A percentile compares a stretch with the other conserved stretches of the same genome.
Evolutionary conservation across 2,329 filamentous ascomycete species (phyloP).

Genomic region (Cadophora sp.): DNA sequence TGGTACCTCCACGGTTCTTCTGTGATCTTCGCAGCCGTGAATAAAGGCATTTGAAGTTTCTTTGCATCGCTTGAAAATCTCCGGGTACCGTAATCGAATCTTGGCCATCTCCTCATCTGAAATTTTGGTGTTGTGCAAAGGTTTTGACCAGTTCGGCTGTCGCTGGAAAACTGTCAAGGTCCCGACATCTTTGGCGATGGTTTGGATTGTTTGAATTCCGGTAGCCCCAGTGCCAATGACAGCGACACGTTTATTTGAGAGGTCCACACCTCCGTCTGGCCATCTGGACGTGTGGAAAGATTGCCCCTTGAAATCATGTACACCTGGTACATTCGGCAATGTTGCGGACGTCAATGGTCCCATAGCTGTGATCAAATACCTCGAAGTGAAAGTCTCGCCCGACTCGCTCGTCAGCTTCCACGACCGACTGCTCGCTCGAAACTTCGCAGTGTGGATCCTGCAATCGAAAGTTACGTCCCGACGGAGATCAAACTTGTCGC

Average conservation of each 20-base stretch:
- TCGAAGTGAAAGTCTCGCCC: slow-evolving; percentile 24
- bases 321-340: slow-evolving; percentile 40
- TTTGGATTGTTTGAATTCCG: slow-evolving; percentile 38
- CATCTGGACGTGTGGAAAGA: slow-evolving; percentile 36
- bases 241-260: slow-evolving; percentile 56
- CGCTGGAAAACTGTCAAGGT: slow-evolving; percentile 59
- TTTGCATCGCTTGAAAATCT: slow-evolving; percentile 41
- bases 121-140: slow-evolving; percentile 28
- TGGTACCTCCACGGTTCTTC: slow-evolving; percentile 44
- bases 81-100: slow-evolving; percentile 41
- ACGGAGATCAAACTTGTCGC: slow-evolving; percentile 59
- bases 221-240: slow-evolving; percentile 55
- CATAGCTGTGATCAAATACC: slow-evolving; percentile 33
- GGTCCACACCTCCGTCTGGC: slow-evolving; percentile 49
- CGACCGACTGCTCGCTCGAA: slow-evolving; percentile 51
- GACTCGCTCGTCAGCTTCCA: slow-evolving; percentile 34
- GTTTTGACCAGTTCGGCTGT: slow-evolving; percentile 54
- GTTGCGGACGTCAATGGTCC: slow-evolving; percentile 65
- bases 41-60: slow-evolving; percentile 43
- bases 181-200: slow-evolving; percentile 46
- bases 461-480: slow-evolving; percentile 50
- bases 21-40: slow-evolving; percentile 36
- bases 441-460: slow-evolving; percentile 46
- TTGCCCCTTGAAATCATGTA: slow-evolving; percentile 37
- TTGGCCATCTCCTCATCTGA: slow-evolving; percentile 36